A percentile compares a stretch with the other conserved stretches of the same genome.
phyloP scores from a whole-genome alignment of 495 filamentous ascomycete genomes.

The Copromyces sp. region DNA sequence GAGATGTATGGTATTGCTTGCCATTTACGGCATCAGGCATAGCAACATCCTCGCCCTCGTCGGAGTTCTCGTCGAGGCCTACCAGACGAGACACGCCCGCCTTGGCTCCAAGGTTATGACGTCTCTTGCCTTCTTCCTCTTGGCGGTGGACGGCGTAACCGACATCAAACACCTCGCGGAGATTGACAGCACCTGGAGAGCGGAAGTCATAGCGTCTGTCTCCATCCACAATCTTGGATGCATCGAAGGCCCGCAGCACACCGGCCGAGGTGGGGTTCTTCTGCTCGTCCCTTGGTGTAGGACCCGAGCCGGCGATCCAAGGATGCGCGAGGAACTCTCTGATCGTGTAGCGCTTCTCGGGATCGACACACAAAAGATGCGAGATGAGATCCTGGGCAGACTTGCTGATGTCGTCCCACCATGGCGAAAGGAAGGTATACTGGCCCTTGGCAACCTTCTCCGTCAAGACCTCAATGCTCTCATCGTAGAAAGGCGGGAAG shows the following conservation, averaged over 20 bases:
- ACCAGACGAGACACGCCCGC: conserved; percentile 44
- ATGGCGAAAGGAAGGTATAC: conserved; percentile 95
- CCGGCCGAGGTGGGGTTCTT: conserved; percentile 35
- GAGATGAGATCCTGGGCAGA: conserved; percentile 88
- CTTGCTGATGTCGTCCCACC: conserved; percentile 99
- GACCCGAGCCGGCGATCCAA: conserved; percentile 64
- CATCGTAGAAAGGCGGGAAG: conserved; percentile 98
- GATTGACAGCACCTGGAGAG: conserved; percentile 86
- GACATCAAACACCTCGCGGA: conserved; percentile 95
- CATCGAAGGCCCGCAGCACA: conserved; percentile 42
- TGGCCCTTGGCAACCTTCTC: conserved; percentile 96
- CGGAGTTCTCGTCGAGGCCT: conserved; percentile 59
- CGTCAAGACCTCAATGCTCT: conserved; percentile 92
- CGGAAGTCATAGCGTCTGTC: conserved; percentile 80
- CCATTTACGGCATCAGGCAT: conserved; percentile 40
- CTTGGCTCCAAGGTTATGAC: conserved; percentile 63
- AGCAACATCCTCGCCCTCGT: conserved; percentile 47
- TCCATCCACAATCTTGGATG: conserved; percentile 47
- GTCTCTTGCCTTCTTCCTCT: conserved; percentile 88
- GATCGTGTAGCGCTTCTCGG: conserved; percentile 83
- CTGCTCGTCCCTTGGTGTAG: conserved; percentile 53
- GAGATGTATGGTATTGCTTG: conserved; percentile 44
- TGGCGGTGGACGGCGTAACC: conserved; percentile 93
- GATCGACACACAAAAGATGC: conserved; percentile 87
- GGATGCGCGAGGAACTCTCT: conserved; percentile 82